Evolutionary conservation across 164 flowering plant species (phyloP), one percentile per base, ranked within the genome.

Genomic region (Tetrastigma voinierianum): DNA sequence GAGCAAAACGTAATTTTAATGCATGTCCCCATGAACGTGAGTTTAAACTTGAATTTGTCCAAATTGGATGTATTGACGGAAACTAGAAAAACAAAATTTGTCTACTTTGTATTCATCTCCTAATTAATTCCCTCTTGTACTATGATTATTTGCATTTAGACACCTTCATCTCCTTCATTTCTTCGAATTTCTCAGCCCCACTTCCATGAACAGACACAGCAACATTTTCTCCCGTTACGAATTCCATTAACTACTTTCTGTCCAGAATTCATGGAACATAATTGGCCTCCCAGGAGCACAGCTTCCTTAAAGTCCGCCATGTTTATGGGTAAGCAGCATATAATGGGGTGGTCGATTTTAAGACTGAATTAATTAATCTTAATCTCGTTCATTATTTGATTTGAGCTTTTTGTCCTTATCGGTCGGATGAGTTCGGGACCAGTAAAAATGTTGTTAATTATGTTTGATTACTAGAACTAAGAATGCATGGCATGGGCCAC

Each of bases 241-340:
- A 32, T 32, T 32, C 40, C 40, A 32, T 32, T 4, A 32, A 32
- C 40, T 4, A 32, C 40, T 32, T 32, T 32, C 40, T 32, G 40
- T 32, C 40, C 6, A 25, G 3, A 25, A 25, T 25, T 25, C 40
- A 25, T 6, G 40, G 3, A 25, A 25, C 40, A 25, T 25, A 25
- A 25, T 6, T 25, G 40, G 40, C 3, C 6, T 4, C 40, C 15
- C 17, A 55, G 61, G 53, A 66, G 70, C 70, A 67, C 70, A 67
- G 47, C 46, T 59, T 59, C 72, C 66, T 25, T 55, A 45, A 49
- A 49, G 62, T 61, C 16, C 64, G 64, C 59, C 56, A 48, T 64
- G 64, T 57, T 64, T 21, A 49, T 20, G 15, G 59, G 55, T 49
- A 11, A 17, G 66, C 40, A 7, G 40, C 40, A 32, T 32, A 32